These are phyloP conservation scores for Fraxinus albicans DNA, from an alignment of 305 asterid species.

Conservation along the genomic window DNA sequence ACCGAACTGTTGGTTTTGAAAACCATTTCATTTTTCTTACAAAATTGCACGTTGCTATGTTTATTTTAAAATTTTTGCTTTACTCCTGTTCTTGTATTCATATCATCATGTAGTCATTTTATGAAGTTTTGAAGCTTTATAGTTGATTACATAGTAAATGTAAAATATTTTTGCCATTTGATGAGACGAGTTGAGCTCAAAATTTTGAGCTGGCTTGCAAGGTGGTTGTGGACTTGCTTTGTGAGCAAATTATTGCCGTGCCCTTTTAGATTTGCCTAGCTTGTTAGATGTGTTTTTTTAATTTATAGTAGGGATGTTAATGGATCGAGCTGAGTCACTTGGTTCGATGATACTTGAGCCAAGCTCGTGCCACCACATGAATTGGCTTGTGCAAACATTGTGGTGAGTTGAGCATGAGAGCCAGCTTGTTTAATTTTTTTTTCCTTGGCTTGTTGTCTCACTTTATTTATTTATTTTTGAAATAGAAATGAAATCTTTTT, in stretches of 20 bases:
- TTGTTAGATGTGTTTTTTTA: neutral
- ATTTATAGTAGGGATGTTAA: neutral
- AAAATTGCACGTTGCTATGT: neutral
- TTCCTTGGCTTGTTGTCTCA: neutral
- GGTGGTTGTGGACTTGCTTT: neutral
- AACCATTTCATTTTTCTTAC: neutral
- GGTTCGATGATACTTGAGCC: neutral
- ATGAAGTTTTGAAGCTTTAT: neutral
- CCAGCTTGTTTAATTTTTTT: neutral
- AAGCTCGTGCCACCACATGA: neutral
- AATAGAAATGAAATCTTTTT: too few species aligned
- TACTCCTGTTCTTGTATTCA: neutral
- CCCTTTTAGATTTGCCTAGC: neutral
- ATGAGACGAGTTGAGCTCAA: neutral
- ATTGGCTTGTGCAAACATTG: neutral
- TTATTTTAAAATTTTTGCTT: neutral
- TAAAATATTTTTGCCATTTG: neutral
- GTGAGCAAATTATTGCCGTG: neutral
- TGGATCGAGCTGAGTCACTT: neutral
- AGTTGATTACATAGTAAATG: neutral
- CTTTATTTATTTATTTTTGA: neutral
- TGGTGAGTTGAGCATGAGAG: neutral
- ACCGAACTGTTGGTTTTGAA: neutral
- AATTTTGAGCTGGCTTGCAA: neutral
- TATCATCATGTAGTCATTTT: neutral